Evolutionary conservation across 2,329 filamentous ascomycete species (phyloP), one percentile per base, ranked within the genome.

Genomic region (Chrysoporthe austroafricana): DNA sequence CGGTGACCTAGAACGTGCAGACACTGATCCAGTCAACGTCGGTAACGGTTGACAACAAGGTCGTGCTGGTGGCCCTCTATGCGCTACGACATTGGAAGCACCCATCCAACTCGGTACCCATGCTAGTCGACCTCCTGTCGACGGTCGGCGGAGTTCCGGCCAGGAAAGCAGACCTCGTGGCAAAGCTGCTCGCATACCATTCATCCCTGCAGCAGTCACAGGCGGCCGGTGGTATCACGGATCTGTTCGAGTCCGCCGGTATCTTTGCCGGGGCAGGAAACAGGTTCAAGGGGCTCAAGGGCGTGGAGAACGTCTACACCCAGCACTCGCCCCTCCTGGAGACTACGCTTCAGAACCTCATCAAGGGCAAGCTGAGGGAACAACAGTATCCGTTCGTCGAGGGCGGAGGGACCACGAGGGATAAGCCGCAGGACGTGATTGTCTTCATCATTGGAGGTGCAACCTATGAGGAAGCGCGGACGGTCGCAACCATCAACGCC

Each of bases 221-320:
- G 32, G 85, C 89, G n/a, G 87, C 88, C 2, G 88, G 91, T 11
- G 93, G 93, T 5, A 93, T 97, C 67, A 90, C 93, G 0, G 95
- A 98, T 72, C 88, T 98, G 7, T 98, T 99, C 74, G 94, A 98
- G 75, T 91, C 93, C 0, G 88, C 91, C 0, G 95, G 93, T 4
- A 95, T 99, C 71, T 97, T 99, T 79, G 92, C 93, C 0, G 92
- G 92, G 14, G 94, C 94, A 13, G 87, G 93, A 50, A 93, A 91
- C 74, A 89, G 94, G 5, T 94, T 99, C 78, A 97, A 97, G 75
- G 96, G 96, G 0, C 84, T 99, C 16, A 97, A 98, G 76, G 96
- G 96, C 1, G 96, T 99, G 1, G 96, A 99, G 78, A 99, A 99
- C 74, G 96, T 99, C 39, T 99, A 99, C 78, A 99, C 96, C 0